Percentiles rank a stretch among this genome's conserved stretches.
Evolutionary conservation across 1,284 basidiomycete species (phyloP).

Genomic region (Fomitopsis betulina): DNA sequence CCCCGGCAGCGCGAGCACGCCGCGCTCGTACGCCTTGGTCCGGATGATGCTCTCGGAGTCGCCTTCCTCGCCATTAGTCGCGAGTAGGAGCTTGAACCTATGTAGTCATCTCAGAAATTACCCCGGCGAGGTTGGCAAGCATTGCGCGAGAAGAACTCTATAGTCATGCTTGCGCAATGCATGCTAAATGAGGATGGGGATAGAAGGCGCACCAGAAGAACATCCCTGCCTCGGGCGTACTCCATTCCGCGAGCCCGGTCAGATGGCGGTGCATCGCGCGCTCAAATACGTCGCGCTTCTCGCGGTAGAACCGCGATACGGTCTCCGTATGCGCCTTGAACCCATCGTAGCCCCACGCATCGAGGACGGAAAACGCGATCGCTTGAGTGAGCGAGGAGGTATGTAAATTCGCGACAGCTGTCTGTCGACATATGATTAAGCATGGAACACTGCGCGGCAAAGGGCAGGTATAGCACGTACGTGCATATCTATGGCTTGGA

Average conservation of each 20-base stretch:
- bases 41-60: constrained; percentile 78
- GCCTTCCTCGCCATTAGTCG: constrained; percentile 34
- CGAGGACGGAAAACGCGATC: constrained; percentile 66
- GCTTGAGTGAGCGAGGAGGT: constrained; percentile 76
- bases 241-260: constrained; percentile 79
- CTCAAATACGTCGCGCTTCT: constrained; percentile 81
- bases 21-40: constrained; percentile 74
- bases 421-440: constrained; percentile 5
- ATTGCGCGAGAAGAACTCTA: too few relatives aligned
- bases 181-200: neutral
- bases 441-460: neutral
- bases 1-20: constrained; percentile 90
- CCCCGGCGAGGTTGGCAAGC: too few relatives aligned
- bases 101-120: neutral
- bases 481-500: constrained; percentile 73
- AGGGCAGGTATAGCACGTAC: constrained; percentile 36
- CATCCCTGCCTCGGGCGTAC: constrained; percentile 84
- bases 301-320: constrained; percentile 80
- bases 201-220: constrained; percentile 68
- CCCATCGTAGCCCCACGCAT: constrained; percentile 76
- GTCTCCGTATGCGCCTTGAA: constrained; percentile 71
- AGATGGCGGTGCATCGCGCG: constrained; percentile 71
- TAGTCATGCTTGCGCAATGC: too few relatives aligned
- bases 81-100: constrained; percentile 67
- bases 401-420: constrained; percentile 60